These are phyloP conservation scores for Emmonsiellopsis sp. DNA, from an alignment of 2,329 filamentous ascomycete species.

Conservation along the genomic window DNA sequence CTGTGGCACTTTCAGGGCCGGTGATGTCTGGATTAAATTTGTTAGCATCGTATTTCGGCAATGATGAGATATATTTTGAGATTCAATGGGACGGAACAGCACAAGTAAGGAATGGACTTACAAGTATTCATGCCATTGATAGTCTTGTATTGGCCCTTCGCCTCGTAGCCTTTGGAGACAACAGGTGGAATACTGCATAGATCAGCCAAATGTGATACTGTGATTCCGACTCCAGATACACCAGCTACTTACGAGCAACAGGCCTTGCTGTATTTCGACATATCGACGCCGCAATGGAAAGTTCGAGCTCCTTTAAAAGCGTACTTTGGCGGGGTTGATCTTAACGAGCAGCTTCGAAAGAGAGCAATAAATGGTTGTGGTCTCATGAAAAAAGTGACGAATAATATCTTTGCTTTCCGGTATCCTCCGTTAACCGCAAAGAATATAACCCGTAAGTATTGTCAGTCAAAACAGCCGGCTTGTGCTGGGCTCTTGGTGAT, in stretches of 20 bases:
- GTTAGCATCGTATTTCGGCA: slow-evolving; percentile 4
- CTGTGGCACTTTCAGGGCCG: slow-evolving; percentile 45
- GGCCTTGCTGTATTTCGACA: slow-evolving; percentile 35
- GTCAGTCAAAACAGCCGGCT: not conserved
- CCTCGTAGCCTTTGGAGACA: slow-evolving; percentile 38
- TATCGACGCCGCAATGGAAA: slow-evolving; percentile 9
- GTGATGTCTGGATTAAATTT: slow-evolving; percentile 39
- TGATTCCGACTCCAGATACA: not conserved
- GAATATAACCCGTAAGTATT: not conserved
- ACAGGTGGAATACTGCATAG: slow-evolving; percentile 32
- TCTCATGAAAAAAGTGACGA: not conserved
- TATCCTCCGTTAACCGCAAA: too few relatives aligned
- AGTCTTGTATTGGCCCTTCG: slow-evolving; percentile 50
- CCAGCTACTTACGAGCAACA: slow-evolving; percentile 33
- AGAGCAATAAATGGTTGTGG: not conserved
- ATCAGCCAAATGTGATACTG: not conserved
- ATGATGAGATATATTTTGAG: not conserved
- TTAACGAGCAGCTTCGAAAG: not conserved
- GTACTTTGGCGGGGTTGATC: not conserved
- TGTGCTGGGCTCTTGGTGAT: not conserved
- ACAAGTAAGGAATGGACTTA: slow-evolving; percentile 18
- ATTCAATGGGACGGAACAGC: not conserved
- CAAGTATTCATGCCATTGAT: slow-evolving; percentile 55
- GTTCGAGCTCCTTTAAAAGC: not conserved
- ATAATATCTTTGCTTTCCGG: not conserved